Evolutionary conservation across 2,329 filamentous ascomycete genomes (phyloP).

Genomic region (Helminthosporium solani): DNA sequence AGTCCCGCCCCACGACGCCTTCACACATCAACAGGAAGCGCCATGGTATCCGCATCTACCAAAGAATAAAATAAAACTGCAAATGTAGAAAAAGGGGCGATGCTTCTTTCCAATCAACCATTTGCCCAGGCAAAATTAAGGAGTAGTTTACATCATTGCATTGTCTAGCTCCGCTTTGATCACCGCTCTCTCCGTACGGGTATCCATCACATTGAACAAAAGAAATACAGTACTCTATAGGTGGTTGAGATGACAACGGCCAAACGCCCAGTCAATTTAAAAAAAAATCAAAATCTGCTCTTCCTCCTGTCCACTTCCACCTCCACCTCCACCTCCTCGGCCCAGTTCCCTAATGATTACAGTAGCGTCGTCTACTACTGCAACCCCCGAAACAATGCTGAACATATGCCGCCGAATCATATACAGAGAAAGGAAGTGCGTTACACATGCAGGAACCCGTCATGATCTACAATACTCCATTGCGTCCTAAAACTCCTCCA

Average conservation of each 20-base stretch:
- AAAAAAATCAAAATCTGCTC: no score
- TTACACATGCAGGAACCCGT: conserved; percentile 18
- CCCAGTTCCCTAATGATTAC: background rate
- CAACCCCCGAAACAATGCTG: conserved; percentile 13
- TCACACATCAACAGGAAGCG: no score
- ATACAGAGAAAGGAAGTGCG: conserved; percentile 18
- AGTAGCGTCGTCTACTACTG: conserved; percentile 8
- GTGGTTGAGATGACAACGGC: conserved; percentile 21
- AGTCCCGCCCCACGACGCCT: no score
- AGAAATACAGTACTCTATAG: conserved; percentile 27
- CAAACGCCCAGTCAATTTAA: conserved; percentile 1
- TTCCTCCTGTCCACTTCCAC: no score
- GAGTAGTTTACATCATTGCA: no score
- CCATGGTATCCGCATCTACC: no score
- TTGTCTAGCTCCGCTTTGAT: no score
- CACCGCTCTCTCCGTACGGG: conserved; percentile 1
- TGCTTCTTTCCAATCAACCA: no score
- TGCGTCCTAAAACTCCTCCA: conserved; percentile 52
- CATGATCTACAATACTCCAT: conserved; percentile 4
- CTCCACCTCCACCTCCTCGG: background rate
- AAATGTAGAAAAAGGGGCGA: no score
- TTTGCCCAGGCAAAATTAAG: no score
- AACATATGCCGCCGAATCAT: conserved; percentile 24
- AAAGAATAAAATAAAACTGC: no score
- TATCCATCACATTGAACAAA: conserved; percentile 23